These are phyloP conservation scores for Aspergillus campestris DNA, from an alignment of 495 filamentous ascomycete genomes.

Conservation along the genomic window DNA sequence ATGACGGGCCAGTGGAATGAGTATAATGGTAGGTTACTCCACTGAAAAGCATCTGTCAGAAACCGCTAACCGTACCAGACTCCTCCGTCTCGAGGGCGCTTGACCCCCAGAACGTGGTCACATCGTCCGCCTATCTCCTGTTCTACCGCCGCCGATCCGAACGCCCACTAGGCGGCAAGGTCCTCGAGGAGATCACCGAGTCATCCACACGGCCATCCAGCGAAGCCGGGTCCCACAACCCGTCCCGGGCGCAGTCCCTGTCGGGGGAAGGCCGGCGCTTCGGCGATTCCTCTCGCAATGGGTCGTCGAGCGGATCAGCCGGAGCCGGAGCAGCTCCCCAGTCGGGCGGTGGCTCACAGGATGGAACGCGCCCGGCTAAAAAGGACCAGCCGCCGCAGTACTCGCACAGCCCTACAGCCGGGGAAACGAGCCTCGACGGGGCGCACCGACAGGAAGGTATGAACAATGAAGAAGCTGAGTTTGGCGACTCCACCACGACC, in stretches of 20 bases:
- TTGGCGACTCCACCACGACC: conserved; percentile 18
- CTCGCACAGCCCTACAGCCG: conserved; percentile 13
- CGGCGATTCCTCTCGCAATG: conserved; percentile 77
- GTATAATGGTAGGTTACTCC: conserved; percentile 67
- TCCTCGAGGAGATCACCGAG: conserved; percentile 58
- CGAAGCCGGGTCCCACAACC: conserved; percentile 35
- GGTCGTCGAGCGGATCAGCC: conserved; percentile 74
- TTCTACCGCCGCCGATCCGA: conserved; percentile 88
- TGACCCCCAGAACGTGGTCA: conserved; percentile 49
- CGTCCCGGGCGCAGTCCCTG: conserved; percentile 43
- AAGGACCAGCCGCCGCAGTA: conserved; percentile 19
- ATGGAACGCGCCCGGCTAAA: conserved; percentile 24
- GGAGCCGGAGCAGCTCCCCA: conserved; percentile 67
- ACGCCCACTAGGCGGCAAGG: conserved; percentile 65
- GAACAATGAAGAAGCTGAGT: conserved; percentile 26
- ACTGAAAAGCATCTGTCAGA: background rate
- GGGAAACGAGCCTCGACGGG: conserved; percentile 13
- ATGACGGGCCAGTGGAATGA: conserved; percentile 79
- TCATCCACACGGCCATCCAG: conserved; percentile 38
- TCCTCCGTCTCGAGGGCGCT: conserved; percentile 49
- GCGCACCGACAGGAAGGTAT: conserved; percentile 23
- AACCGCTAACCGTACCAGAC: conserved; percentile 44
- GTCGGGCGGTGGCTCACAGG: conserved; percentile 51
- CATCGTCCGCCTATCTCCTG: conserved; percentile 74
- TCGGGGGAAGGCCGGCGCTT: conserved; percentile 79